These are phyloP conservation scores for Candida silvatica DNA, from an alignment of 805 yeast species.

Conservation along the genomic window DNA sequence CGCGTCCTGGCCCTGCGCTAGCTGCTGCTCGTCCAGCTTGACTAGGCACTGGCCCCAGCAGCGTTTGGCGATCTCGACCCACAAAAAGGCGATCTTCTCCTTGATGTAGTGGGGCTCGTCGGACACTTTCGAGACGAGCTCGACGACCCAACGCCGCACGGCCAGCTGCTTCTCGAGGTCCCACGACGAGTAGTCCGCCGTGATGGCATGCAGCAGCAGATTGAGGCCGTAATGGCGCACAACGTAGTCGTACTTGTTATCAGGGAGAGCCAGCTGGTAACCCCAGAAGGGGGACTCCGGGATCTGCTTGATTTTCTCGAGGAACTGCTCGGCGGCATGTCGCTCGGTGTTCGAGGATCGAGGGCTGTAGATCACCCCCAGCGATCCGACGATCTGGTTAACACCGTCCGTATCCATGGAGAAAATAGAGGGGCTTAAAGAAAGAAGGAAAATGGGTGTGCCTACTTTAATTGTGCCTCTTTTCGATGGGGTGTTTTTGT, in stretches of 20 bases:
- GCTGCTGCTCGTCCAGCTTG: slow-evolving; percentile 10
- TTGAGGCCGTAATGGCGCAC: slow-evolving; percentile 90
- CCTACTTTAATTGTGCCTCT: no score
- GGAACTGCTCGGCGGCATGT: slow-evolving; percentile 48
- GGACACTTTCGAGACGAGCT: slow-evolving; percentile 53
- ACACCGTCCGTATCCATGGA: slow-evolving; percentile 37
- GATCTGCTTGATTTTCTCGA: slow-evolving; percentile 67
- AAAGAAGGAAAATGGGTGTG: not conserved
- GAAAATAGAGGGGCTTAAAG: no score
- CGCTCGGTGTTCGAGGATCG: slow-evolving; percentile 50
- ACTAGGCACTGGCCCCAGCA: slow-evolving; percentile 77
- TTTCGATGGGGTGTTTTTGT: no score
- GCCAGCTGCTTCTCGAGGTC: slow-evolving; percentile 51
- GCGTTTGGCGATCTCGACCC: slow-evolving; percentile 89
- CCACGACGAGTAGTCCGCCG: slow-evolving; percentile 45
- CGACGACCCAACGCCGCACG: slow-evolving; percentile 77
- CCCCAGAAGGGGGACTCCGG: slow-evolving; percentile 92
- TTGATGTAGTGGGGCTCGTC: slow-evolving; percentile 86
- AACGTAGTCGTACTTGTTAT: slow-evolving; percentile 52
- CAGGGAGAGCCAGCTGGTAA: slow-evolving; percentile 66
- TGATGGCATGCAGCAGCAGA: slow-evolving; percentile 65
- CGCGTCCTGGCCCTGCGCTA: no score
- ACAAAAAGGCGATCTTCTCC: slow-evolving; percentile 81
- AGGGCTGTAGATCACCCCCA: slow-evolving; percentile 66
- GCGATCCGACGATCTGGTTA: slow-evolving; percentile 67